Base-by-base conservation (phyloP, 2,329 filamentous ascomycete genomes). In the Fusarium nygamai region DNA sequence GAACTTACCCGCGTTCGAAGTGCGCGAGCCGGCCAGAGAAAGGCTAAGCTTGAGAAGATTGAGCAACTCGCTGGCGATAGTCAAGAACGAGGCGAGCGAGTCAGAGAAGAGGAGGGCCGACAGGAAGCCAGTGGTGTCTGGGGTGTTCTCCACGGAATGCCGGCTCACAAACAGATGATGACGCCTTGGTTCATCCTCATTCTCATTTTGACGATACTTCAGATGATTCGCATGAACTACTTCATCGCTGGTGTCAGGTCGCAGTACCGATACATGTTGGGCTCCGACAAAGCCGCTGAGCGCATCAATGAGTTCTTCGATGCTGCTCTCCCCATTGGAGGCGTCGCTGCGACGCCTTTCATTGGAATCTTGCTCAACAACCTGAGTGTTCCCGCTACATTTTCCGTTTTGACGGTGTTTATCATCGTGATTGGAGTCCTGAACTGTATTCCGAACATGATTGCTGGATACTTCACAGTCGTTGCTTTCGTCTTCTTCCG, bases 141-240 rank as follows among this genome's bases (percentile, higher is more conserved):
- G 91, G 93, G 93, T 16, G 90, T 90, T 5, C 84, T 95, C 53
- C 93, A 95, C 75, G 91, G 91, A 11, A 84, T 87, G 54, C 87
- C 91, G 4, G 91, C 91, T 2, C 80, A 87, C 10, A 81, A 88
- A 67, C 93, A 95, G 81, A 92, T 94, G 80, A 81, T 83, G 38
- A 90, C 90, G 3, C 89, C 89, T 0, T 94, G 92, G 92, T 94
- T 93, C 81, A 83, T 91, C 19, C 86, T 94, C n/a, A 90, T 94
- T 57, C 87, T 92, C 1, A 78, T 92, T 9, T 89, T 94, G 77
- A 94, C 85, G 0, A 83, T 89, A 3, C 77, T 89, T 6, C 88
- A 89, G 76, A 90, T 90, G 87, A 84, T 89, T 34, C 86, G 89
- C 12, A 94, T 94, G 88, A 94, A 94, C 81, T 93, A 93, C 81